Conservation (phyloP, 2,329 filamentous ascomycete species). For the Aureobasidium melanogenum region DNA sequence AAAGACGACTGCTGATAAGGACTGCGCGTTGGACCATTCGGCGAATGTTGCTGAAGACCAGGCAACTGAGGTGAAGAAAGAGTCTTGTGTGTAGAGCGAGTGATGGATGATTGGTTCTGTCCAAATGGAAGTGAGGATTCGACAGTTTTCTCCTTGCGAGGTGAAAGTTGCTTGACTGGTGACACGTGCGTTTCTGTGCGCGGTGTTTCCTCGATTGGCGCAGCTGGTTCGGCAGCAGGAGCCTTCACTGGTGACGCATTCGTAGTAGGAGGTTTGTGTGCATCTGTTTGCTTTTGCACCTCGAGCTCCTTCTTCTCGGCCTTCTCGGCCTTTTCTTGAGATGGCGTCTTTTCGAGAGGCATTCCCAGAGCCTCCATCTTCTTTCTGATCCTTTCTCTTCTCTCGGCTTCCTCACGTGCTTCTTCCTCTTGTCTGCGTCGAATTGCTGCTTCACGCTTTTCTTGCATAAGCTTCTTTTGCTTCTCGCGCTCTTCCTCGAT, state of each 20-base stretch:
- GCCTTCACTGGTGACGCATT: slow-evolving; percentile 13
- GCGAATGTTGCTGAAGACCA: slow-evolving; percentile 8
- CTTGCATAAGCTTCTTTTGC: slow-evolving; percentile 49
- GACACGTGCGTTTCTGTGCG: slow-evolving; percentile 15
- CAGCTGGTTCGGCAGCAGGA: slow-evolving; percentile 15
- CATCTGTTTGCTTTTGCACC: not conserved
- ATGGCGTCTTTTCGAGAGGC: slow-evolving; percentile 23
- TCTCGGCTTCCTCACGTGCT: slow-evolving; percentile 62
- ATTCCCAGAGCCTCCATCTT: slow-evolving; percentile 64
- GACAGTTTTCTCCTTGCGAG: slow-evolving; percentile 1
- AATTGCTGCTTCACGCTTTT: slow-evolving; percentile 61
- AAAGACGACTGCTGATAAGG: slow-evolving; percentile 8
- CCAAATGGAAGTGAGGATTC: slow-evolving; percentile 26
- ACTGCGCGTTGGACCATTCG: slow-evolving; percentile 1
- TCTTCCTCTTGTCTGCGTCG: slow-evolving; percentile 58
- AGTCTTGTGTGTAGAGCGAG: not conserved
- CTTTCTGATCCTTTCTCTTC: slow-evolving; percentile 59
- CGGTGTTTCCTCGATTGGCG: slow-evolving; percentile 1
- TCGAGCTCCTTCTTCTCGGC: slow-evolving; percentile 1
- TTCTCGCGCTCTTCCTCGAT: slow-evolving; percentile 13
- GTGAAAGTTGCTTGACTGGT: slow-evolving; percentile 7
- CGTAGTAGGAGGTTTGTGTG: slow-evolving; percentile 6
- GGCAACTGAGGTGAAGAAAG: slow-evolving; percentile 6
- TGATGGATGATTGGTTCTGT: slow-evolving; percentile 34
- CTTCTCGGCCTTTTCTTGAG: slow-evolving; percentile 15